These are phyloP conservation scores for Eucalyptus dawsonii DNA, from an alignment of 345 rosid genomes.

Conservation along the genomic window DNA sequence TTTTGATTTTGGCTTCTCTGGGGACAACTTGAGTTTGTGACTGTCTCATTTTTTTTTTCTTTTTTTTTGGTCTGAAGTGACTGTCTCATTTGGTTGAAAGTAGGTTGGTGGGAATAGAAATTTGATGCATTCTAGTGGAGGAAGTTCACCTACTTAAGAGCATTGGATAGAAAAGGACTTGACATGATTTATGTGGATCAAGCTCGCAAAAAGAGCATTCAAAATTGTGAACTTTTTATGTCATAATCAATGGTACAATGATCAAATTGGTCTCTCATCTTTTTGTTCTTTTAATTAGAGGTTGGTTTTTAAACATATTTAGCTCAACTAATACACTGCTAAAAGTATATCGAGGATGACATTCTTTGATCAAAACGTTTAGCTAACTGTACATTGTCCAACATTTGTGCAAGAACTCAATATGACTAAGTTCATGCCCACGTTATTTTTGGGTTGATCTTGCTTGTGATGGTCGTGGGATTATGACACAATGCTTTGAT, in stretches of 20 bases:
- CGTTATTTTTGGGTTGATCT: not conserved
- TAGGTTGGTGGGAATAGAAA: not conserved
- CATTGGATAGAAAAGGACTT: not conserved
- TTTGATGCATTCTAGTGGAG: not conserved
- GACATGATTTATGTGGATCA: not conserved
- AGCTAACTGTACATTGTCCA: too few relatives aligned
- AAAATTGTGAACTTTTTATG: not conserved
- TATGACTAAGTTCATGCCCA: not conserved
- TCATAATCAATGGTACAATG: too few relatives aligned
- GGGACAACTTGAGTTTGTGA: not conserved
- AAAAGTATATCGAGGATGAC: not conserved
- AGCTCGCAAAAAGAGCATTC: not conserved
- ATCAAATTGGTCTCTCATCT: not conserved
- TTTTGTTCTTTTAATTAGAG: not conserved
- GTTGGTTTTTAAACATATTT: not conserved
- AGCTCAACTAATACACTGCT: not conserved
- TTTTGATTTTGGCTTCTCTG: not conserved
- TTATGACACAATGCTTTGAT: not conserved
- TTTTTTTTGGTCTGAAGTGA: too few relatives aligned
- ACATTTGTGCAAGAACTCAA: not conserved
- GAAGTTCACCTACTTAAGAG: not conserved
- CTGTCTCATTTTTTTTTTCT: not conserved
- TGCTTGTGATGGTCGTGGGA: not conserved
- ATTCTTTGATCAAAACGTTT: not conserved
- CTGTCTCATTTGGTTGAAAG: not conserved